These are phyloP conservation scores for Pouteria campechiana DNA, from an alignment of 179 eudicot genomes.

Conservation along the genomic window DNA sequence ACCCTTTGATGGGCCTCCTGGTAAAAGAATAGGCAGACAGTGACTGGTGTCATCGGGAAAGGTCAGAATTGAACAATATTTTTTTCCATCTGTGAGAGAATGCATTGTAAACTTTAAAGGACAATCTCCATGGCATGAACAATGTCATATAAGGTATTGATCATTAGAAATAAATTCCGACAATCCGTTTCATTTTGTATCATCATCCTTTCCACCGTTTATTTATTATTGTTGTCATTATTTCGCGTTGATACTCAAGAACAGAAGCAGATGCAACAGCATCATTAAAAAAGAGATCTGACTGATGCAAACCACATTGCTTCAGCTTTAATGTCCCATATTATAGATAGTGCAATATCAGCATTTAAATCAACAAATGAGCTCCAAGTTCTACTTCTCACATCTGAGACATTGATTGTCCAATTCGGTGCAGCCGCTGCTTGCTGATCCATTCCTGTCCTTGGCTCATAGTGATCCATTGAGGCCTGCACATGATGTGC, in stretches of 20 bases:
- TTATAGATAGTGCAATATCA: too few relatives aligned
- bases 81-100: not conserved
- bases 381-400: constrained; percentile 8
- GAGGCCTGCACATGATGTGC: constrained; percentile 16
- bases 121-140: not conserved
- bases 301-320: not conserved
- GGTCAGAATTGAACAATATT: not conserved
- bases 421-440: constrained; percentile 13
- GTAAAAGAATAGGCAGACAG: too few relatives aligned
- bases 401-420: constrained; percentile 32
- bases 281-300: not conserved
- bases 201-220: not conserved
- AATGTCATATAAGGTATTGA: not conserved
- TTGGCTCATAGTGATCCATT: constrained; percentile 3
- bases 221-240: not conserved
- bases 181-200: not conserved
- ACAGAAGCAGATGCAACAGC: not conserved
- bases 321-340: not conserved
- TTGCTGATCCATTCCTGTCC: constrained; percentile 7
- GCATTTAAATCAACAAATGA: too few relatives aligned
- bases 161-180: not conserved
- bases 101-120: not conserved
- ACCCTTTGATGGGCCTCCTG: too few relatives aligned
- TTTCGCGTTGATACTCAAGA: not conserved
- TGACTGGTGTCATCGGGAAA: too few relatives aligned